Evolutionary conservation across 768 basidiomycete species (phyloP), one percentile per base, ranked within the genome.

Genomic region (Lentinus brumalis): DNA sequence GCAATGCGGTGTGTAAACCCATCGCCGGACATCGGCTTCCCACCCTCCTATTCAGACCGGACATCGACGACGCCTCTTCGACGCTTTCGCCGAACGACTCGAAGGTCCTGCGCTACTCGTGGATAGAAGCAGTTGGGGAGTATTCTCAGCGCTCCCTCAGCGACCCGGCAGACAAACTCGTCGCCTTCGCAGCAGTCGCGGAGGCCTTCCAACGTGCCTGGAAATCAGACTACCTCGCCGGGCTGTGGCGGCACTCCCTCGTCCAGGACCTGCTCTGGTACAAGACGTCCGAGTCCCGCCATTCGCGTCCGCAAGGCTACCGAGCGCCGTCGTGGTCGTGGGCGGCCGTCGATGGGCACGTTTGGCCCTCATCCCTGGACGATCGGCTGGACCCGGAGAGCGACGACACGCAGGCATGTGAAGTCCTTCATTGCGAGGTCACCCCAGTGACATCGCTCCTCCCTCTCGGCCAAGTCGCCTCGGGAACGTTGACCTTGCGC

Each of bases 291-390:
- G 52, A 57, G 40, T 30, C 40, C 21, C 52, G 52, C 29, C 30
- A 53, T n/a, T 38, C 41, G 18, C 51, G 56, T 2, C 49, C 47
- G 10, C 21, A 29, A 3, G n/a, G 31, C 29, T 59, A 54, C 40
- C 38, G 52, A n/a, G 61, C 56, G 26, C 61, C 61, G 12, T 50
- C 56, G 18, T 62, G 61, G 61, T 62, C 61, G 3, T 62, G 61
- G 61, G 61, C 61, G 2, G 38, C 61, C 14, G 52, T 62, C 15
- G 61, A 62, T 41, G 56, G 61, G 3, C 44, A 16, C 8, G 41
- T 62, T 39, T 21, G 39, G 30, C 31, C 45, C 3, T 16, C 18
- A 0, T 15, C 50, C 5, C 11, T 29, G n/a, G 49, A 53, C 38
- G 60, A 56, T 31, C 54, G 55, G 14, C 50, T 57, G 16, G 50